Conservation (phyloP, 768 basidiomycete genomes). For the Naganishia friedmannii region DNA sequence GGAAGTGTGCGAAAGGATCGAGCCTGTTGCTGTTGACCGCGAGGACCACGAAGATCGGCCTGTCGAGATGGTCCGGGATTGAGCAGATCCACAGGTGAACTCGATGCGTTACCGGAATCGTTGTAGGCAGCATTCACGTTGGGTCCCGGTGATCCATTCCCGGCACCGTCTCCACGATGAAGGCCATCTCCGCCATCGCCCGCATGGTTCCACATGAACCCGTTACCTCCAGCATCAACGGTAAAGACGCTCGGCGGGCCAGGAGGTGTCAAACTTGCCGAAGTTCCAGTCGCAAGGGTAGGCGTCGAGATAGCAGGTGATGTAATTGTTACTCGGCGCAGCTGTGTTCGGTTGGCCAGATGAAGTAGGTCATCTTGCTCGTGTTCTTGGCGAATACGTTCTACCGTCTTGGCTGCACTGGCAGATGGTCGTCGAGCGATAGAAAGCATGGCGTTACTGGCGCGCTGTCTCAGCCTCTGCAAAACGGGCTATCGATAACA, state of each 20-base stretch:
- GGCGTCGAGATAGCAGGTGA: slow-evolving; percentile 29
- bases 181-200: background rate
- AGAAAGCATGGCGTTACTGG: slow-evolving; percentile 39
- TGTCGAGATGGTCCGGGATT: slow-evolving; percentile 3
- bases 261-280: slow-evolving; percentile 9
- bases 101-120: background rate
- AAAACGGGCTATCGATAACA: slow-evolving; percentile 36
- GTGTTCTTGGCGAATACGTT: background rate
- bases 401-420: background rate
- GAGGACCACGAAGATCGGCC: background rate
- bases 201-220: background rate
- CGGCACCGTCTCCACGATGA: slow-evolving; percentile 4
- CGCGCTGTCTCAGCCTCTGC: slow-evolving; percentile 42
- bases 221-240: background rate
- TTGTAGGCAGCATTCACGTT: slow-evolving; percentile 14
- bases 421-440: slow-evolving; percentile 14
- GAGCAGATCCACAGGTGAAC: slow-evolving; percentile 5
- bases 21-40: background rate
- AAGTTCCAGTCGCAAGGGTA: slow-evolving; percentile 5
- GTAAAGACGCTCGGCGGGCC: slow-evolving; percentile 1
- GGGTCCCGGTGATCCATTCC: slow-evolving; percentile 2
- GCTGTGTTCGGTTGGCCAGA: slow-evolving; percentile 36
- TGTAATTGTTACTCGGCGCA: slow-evolving; percentile 36
- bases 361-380: slow-evolving; percentile 49
- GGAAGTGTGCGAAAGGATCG: slow-evolving; percentile 8